Evolutionary conservation across 164 flowering plant species (phyloP), one percentile per base, ranked within the genome.

Genomic region (Taxillus chinensis): DNA sequence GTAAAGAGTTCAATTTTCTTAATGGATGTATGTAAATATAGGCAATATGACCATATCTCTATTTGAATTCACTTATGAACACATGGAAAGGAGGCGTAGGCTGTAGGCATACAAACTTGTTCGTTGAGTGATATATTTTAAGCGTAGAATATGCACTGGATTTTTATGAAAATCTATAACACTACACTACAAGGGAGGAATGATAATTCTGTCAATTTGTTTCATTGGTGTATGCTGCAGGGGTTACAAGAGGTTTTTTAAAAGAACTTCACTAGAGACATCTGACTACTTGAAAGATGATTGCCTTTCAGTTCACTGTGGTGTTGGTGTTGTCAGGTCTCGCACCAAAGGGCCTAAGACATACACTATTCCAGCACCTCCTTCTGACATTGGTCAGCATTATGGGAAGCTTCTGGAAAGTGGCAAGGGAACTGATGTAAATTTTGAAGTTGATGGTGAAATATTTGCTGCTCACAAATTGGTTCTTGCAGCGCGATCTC

Each of bases 221-320:
- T 53, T n/a, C 1, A 16, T 55, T 52, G 38, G 67, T 46, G 55
- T 12, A 58, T 68, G 63, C 15, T 76, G 65, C 83, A 91, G 98
- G 98, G 98, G 98, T 49, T 91, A 89, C 73, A 89, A 91, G 64
- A 78, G 96, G 5, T 91, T 89, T 68, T 86, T 78, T 67, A 89
- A 76, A 73, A 80, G 98, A 76, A 74, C 81, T 67, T 63, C 67
- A 43, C 70, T 91, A 5, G 96, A 91, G 73, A 65, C 84, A 67
- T 91, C 98, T 55, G 98, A 91, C 77, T 89, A 78, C 75, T 84
- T 91, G 16, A 89, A 85, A 70, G 96, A 91, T 75, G 93, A 91
- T 75, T 80, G 85, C 61, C 89, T 91, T 41, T 77, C 78, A 4
- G 82, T 91, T 53, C 79, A 79, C 48, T 89, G 98, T 70, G 77